A percentile compares a stretch with the other conserved stretches of the same genome.
Conservation (phyloP, 495 filamentous ascomycete genomes). For the Bryoglossum gracile region DNA sequence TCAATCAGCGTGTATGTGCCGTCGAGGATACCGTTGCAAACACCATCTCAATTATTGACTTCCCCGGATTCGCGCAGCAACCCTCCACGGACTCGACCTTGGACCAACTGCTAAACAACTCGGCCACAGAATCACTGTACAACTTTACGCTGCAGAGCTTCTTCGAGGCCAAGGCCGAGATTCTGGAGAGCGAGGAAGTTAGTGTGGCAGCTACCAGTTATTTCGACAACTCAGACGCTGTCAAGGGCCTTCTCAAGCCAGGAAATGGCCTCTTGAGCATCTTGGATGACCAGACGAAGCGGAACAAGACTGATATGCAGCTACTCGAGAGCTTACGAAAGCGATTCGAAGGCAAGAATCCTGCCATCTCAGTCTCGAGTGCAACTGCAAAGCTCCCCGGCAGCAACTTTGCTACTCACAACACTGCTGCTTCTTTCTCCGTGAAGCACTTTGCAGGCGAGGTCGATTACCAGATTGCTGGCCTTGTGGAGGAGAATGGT, state of each 20-base stretch:
- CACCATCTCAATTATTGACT: slow-evolving; percentile 91
- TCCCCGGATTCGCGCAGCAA: slow-evolving; percentile 86
- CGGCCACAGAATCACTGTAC: slow-evolving; percentile 83
- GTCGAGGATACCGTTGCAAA: slow-evolving; percentile 83
- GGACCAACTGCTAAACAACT: slow-evolving; percentile 92
- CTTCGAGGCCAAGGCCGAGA: slow-evolving; percentile 86
- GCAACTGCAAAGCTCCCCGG: slow-evolving; percentile 62
- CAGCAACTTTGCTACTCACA: slow-evolving; percentile 75
- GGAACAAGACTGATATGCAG: slow-evolving; percentile 80
- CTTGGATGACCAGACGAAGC: slow-evolving; percentile 86
- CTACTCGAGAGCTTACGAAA: slow-evolving; percentile 84
- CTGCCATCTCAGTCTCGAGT: slow-evolving; percentile 70
- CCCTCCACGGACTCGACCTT: slow-evolving; percentile 74
- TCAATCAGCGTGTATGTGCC: slow-evolving; percentile 86
- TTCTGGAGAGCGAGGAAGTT: slow-evolving; percentile 89
- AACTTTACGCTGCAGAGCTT: slow-evolving; percentile 92
- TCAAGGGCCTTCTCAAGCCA: slow-evolving; percentile 80
- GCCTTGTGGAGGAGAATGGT: slow-evolving; percentile 87
- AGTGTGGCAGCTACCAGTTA: slow-evolving; percentile 84
- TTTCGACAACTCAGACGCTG: slow-evolving; percentile 93
- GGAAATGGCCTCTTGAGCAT: slow-evolving; percentile 91
- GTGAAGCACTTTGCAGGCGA: slow-evolving; percentile 94
- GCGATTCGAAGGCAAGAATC: slow-evolving; percentile 89
- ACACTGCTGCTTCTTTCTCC: slow-evolving; percentile 69
- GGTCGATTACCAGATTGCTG: slow-evolving; percentile 85